Evolutionary conservation across 2,329 filamentous ascomycete genomes (phyloP), one percentile per base, ranked within the genome.

Genomic region (Sporothrix pseudoabietina): DNA sequence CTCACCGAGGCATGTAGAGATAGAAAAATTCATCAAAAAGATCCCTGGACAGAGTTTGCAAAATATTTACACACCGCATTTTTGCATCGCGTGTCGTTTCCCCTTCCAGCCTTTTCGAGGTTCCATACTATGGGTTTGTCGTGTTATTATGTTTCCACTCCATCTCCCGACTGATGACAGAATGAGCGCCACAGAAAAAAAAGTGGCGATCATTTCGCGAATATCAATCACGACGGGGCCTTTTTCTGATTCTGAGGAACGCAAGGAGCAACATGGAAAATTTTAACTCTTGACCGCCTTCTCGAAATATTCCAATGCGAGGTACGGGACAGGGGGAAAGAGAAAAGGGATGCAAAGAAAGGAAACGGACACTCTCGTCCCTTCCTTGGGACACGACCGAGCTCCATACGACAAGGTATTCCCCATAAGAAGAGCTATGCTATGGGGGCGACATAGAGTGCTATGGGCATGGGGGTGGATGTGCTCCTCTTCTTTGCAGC

Each of bases 221-320:
- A 30, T 35, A 68, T 72, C 71, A 72, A 72, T 68, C 61, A 66
- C 39, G 54, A 52, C 41, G 52, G 47, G 47, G 47, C 66, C 30
- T 2, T 44, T 35, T 44, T 52, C n/a, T 63, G 39, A 44, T 19
- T 71, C 69, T 71, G 52, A 57, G 35, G 52, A 71, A 57, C 66
- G 66, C 19, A 54, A 54, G 39, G 39, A 49, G 19, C n/a, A 32
- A 32, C 2, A 2, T 4, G 30, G 5, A 30, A 35, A 72, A 66
- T 35, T 55, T 59, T 32, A 49, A 47, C 32, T 22, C 63, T 61
- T 69, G 52, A 72, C 71, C 71, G 71, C 63, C 71, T 69, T 69
- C 61, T 72, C 47, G 66, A 69, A 69, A 69, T 54, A 32, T 69
- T 52, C n/a, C 9, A 55, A 41, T 26, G 30, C n/a, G 22, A 55